Conservation (phyloP, 805 yeast species). For the Candida vartiovaarae region DNA sequence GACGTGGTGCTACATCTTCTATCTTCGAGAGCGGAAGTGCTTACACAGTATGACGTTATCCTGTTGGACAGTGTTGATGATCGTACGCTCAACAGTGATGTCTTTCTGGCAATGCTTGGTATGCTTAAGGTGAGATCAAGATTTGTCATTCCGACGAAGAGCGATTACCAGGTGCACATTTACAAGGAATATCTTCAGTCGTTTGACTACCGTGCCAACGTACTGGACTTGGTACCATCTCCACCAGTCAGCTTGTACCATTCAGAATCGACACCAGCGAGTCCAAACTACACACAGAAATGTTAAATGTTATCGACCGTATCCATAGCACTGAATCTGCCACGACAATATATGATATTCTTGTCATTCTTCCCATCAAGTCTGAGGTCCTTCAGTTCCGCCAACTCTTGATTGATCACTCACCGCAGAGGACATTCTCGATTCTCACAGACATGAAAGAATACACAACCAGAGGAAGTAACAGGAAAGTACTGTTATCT, state of each 20-base stretch:
- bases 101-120: slow-evolving; percentile 6
- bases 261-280: slow-evolving; percentile 1
- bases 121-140: neutral
- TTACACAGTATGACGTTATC: slow-evolving; percentile 5
- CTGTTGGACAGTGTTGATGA: slow-evolving; percentile 9
- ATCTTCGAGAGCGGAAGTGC: neutral
- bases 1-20: slow-evolving; percentile 4
- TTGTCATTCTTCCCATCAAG: slow-evolving; percentile 2
- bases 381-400: neutral
- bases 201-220: neutral
- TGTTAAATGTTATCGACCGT: neutral
- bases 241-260: slow-evolving; percentile 4
- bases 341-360: slow-evolving; percentile 5
- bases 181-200: slow-evolving; percentile 1
- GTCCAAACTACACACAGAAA: slow-evolving; percentile 1
- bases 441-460: slow-evolving; percentile 4
- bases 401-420: neutral
- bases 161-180: neutral
- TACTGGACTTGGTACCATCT: neutral
- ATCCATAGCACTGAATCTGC: slow-evolving; percentile 2
- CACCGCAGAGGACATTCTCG: slow-evolving; percentile 1
- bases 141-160: slow-evolving; percentile 5
- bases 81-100: slow-evolving; percentile 4
- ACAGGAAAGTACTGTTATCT: slow-evolving; percentile 4
- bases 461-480: slow-evolving; percentile 2